Base-by-base conservation (phyloP, 2,329 filamentous ascomycete species). In the Amauroascus niger region DNA sequence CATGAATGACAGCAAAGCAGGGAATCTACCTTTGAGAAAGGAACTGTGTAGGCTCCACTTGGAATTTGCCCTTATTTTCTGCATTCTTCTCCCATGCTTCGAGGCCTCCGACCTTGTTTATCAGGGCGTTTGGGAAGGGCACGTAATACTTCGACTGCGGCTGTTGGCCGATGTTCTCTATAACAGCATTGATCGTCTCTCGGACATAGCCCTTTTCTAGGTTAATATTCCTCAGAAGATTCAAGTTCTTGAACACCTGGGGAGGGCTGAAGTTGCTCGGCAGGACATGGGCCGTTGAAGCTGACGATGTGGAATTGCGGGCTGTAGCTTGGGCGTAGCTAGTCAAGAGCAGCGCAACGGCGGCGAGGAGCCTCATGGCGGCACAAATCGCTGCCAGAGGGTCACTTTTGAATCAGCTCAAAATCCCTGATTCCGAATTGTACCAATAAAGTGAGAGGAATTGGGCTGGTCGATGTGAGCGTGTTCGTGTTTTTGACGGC, bases 21-120 rank as follows among this genome's bases (percentile, higher is more conserved):
- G 14, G 44, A 33, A 32, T 49, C 37, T 13, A 58, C 56, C 52
- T 54, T 58, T 65, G 69, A 68, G 62, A 61, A 58, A 56, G 55
- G 62, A 59, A 58, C 62, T 84, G 84, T 14, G 87, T 82, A 51
- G 80, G 73, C 60, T 87, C 83, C 40, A 84, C 82, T 47, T 73
- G 70, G 69, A 96, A 95, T 32, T 79, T 76, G 11, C 79, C 80
- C 60, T 81, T 77, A 51, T 77, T 78, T 33, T 79, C 71, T 59
- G 89, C 80, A 71, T 95, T 95, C 77, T 90, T 93, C 70, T 97
- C 88, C 75, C 86, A 88, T 52, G 90, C 93, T 73, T 97, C 90
- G 55, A 98, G 74, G 37, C 86, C 88, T 60, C 91, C 93, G 58
- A 97, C 75, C 60, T 80, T 83, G 59, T 81, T 79, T 63, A 95